A percentile compares a stretch with the other conserved stretches of the same genome.
Conservation (phyloP, 2,329 filamentous ascomycete species). For the Chaetomiaceae sp. region DNA sequence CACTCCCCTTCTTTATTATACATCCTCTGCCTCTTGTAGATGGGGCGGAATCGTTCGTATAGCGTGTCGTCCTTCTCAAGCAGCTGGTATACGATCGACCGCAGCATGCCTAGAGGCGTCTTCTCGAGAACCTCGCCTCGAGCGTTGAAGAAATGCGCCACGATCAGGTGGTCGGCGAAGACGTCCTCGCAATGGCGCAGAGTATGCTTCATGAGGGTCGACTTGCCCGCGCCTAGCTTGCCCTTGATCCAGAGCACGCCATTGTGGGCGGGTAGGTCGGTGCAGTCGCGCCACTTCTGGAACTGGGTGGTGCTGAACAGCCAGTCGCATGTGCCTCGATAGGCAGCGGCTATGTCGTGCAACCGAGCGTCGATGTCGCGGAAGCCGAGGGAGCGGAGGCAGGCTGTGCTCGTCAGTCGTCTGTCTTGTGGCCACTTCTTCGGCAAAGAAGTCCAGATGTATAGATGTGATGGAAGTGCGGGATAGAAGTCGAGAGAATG, state of each 20-base stretch:
- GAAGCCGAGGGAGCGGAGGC: neutral
- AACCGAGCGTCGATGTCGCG: neutral
- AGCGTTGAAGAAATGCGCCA: neutral
- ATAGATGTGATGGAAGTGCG: neutral
- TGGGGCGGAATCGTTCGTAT: neutral
- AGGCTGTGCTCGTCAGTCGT: neutral
- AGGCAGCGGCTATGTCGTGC: neutral
- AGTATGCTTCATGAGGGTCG: neutral
- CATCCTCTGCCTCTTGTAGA: neutral
- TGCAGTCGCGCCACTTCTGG: neutral
- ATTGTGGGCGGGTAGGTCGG: neutral
- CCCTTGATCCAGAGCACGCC: conserved; percentile 1
- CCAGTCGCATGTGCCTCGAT: neutral
- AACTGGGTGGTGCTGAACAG: neutral
- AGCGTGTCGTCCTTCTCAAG: neutral
- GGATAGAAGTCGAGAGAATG: neutral
- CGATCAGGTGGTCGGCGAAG: neutral
- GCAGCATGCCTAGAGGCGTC: neutral
- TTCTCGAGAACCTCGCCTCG: neutral
- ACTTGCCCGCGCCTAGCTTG: neutral
- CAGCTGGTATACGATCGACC: neutral
- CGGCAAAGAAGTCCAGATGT: neutral
- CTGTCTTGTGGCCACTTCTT: neutral
- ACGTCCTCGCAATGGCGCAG: neutral
- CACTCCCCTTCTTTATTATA: neutral